Evolutionary conservation across 768 basidiomycete species (phyloP).

Genomic region (Kwoniella sp.): DNA sequence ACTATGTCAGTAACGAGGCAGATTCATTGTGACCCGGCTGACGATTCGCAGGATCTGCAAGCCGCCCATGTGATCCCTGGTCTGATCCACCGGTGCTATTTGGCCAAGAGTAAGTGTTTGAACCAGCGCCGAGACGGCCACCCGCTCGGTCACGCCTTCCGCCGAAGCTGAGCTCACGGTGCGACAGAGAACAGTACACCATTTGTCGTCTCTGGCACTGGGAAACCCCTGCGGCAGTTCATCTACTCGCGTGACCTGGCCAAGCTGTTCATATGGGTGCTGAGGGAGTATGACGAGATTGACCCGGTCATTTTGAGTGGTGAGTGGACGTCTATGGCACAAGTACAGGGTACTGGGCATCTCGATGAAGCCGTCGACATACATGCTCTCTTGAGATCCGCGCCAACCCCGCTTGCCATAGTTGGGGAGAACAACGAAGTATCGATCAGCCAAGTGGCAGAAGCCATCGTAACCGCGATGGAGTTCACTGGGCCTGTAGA

Average conservation of each 20-base stretch:
- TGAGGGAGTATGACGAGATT: conserved; percentile 84
- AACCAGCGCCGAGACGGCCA: no score
- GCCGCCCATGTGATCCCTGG: conserved; percentile 92
- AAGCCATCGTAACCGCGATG: conserved; percentile 81
- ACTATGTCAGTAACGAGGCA: conserved; percentile 55
- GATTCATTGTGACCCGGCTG: not conserved
- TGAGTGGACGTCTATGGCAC: no score
- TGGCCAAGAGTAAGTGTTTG: conserved; percentile 69
- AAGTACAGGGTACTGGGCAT: no score
- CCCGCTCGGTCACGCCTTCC: no score
- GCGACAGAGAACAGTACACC: conserved; percentile 68
- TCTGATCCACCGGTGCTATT: conserved; percentile 85
- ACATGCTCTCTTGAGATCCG: not conserved
- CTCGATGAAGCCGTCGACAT: not conserved
- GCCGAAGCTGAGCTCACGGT: not conserved
- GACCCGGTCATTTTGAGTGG: conserved; percentile 90
- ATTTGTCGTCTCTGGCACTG: conserved; percentile 82
- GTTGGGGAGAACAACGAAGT: conserved; percentile 93
- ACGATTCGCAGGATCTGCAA: conserved; percentile 65
- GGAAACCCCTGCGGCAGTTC: conserved; percentile 91
- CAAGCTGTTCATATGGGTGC: conserved; percentile 71
- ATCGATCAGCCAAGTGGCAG: conserved; percentile 82
- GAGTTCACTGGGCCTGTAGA: conserved; percentile 71
- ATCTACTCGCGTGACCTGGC: conserved; percentile 96
- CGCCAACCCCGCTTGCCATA: conserved; percentile 48